Evolutionary conservation across 2,329 filamentous ascomycete species (phyloP), one percentile per base, ranked within the genome.

Genomic region (Epicoccum sorghinum): DNA sequence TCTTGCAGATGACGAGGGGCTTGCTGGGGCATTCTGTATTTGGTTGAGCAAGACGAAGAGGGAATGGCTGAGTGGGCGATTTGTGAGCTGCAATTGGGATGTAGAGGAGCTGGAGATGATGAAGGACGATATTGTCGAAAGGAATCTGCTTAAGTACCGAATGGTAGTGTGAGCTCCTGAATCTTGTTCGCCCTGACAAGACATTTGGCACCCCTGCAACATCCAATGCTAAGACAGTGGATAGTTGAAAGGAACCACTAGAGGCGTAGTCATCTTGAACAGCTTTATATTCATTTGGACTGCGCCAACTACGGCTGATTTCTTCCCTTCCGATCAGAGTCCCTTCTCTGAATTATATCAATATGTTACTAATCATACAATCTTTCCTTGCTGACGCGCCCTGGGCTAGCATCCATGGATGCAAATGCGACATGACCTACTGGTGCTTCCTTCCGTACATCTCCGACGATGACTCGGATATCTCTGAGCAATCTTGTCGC

Each of bases 11-110:
- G 66, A 66, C 7, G 65, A 62, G 7, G 67, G 58, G 42, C 52
- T 73, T 10, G 60, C 62, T 4, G 69, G 67, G 18, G 70, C 65
- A 4, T 40, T 65, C 3, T 63, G 46, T 9, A 64, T 73, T 4
- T 70, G 64, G 65, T 43, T 70, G 36, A 59, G 18, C 55, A 64
- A 25, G 44, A 60, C 55, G 64, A 65, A 32, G 47, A 53, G 46
- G 27, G n/a, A 22, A 7, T 70, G 66, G 40, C 41, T 71, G 8
- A 68, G 55, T 56, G 69, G 66, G 2, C 56, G 58, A 32, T 66
- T 61, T 49, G 47, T 72, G 7, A 55, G 50, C 25, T 52, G 54
- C 7, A 66, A 70, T 41, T 72, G 66, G 70, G 57, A 56, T 46
- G 64, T 72, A 2, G 62, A 67, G 13, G 68, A 71, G 32, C 30